Evolutionary conservation across 768 basidiomycete genomes (phyloP).

Genomic region (Pleurotus giganteus): DNA sequence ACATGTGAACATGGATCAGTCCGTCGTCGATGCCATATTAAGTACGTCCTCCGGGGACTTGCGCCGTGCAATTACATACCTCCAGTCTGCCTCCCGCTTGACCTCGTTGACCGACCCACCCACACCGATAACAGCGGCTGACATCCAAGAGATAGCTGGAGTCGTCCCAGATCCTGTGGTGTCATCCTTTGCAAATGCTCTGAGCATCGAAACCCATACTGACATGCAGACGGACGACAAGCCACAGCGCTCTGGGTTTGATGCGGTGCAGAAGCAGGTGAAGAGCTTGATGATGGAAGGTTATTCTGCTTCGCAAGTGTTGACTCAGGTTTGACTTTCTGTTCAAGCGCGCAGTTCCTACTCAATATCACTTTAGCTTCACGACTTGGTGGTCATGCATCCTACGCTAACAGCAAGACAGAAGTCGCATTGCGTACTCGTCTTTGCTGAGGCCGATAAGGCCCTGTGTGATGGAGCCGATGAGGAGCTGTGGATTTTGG

Average conservation of each 20-base stretch:
- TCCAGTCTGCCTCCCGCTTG: constrained; percentile 92
- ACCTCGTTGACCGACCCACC: constrained; percentile 73
- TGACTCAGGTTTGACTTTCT: constrained; percentile 69
- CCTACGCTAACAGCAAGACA: constrained; percentile 76
- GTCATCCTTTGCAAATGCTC: constrained; percentile 58
- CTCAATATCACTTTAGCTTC: constrained; percentile 55
- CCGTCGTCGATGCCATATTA: constrained; percentile 74
- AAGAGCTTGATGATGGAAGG: constrained; percentile 81
- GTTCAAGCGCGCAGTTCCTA: constrained; percentile 1
- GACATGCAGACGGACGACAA: constrained; percentile 45
- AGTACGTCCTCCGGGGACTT: constrained; percentile 87
- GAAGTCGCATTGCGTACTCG: constrained; percentile 78
- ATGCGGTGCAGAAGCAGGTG: constrained; percentile 66
- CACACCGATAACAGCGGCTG: constrained; percentile 66
- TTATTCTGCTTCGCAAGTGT: constrained; percentile 86
- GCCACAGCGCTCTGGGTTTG: constrained; percentile 43
- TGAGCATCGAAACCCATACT: constrained; percentile 68
- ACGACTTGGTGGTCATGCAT: constrained; percentile 85
- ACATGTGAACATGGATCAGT: constrained; percentile 50
- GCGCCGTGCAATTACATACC: constrained; percentile 94
- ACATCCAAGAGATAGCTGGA: constrained; percentile 96
- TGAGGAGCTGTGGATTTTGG: constrained; percentile 93
- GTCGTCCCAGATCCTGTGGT: constrained; percentile 82
- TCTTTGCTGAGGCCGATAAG: constrained; percentile 94
- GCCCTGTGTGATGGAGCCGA: constrained; percentile 95